These are phyloP conservation scores for Angomonas ambiguus DNA, from an alignment of 208 protist genomes.

Conservation along the genomic window DNA sequence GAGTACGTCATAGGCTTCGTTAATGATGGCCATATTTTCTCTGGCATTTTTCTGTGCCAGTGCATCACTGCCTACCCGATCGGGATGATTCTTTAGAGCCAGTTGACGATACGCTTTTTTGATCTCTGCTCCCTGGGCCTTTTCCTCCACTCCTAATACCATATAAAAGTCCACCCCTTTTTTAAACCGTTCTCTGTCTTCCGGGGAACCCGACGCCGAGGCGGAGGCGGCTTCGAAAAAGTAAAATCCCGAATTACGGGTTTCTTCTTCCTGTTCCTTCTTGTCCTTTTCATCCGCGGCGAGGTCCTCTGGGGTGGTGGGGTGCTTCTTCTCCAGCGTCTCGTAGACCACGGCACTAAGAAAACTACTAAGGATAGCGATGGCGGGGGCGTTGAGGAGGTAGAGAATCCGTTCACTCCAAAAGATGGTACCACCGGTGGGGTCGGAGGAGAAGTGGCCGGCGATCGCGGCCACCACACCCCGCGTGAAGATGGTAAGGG, in stretches of 20 bases:
- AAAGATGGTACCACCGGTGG: conserved; percentile 41
- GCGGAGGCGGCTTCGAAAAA: conserved; percentile 1
- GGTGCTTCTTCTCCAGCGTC: conserved; percentile 31
- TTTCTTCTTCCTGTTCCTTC: conserved; percentile 34
- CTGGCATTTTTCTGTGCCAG: conserved; percentile 38
- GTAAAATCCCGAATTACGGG: conserved; percentile 1
- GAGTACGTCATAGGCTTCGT: conserved; percentile 78
- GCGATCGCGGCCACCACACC: conserved; percentile 26
- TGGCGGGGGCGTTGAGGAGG: conserved; percentile 22
- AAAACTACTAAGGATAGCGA: conserved; percentile 15
- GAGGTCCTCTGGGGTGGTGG: conserved; percentile 48
- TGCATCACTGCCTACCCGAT: conserved; percentile 37
- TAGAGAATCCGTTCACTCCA: conserved; percentile 44
- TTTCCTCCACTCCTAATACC: conserved; percentile 48
- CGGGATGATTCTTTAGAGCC: conserved; percentile 67
- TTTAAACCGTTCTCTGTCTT: neutral
- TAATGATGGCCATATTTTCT: conserved; percentile 71
- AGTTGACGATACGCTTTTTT: conserved; percentile 58
- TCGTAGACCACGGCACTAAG: conserved; percentile 10
- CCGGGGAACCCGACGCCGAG: neutral
- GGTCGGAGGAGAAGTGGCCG: conserved; percentile 13
- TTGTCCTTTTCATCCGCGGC: conserved; percentile 39
- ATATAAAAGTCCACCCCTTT: conserved; percentile 38
- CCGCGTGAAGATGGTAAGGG: conserved; percentile 27
- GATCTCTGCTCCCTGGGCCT: conserved; percentile 49